These are phyloP conservation scores for Ophiostoma sp. DNA, from an alignment of 2,329 filamentous ascomycete genomes.

Conservation along the genomic window DNA sequence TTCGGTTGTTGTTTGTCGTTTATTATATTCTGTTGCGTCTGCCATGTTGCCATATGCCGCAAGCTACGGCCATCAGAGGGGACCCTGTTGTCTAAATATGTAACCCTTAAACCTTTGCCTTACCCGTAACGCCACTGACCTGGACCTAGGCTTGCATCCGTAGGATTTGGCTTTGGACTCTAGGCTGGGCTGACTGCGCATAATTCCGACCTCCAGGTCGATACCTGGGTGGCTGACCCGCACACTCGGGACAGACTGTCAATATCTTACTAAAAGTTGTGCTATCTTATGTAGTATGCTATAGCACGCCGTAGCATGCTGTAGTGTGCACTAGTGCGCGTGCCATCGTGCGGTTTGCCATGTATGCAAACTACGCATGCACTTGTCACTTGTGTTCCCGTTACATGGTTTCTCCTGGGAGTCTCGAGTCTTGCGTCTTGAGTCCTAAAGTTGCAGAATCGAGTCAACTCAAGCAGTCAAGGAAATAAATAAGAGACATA, in stretches of 20 bases:
- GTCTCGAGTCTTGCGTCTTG: background rate
- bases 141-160: background rate
- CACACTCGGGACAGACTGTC: slow-evolving; percentile 7
- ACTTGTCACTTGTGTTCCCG: background rate
- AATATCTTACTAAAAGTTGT: background rate
- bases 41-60: background rate
- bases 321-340: background rate
- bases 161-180: background rate
- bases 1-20: background rate
- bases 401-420: background rate
- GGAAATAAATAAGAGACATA: slow-evolving; percentile 11
- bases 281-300: no score
- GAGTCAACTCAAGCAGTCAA: background rate
- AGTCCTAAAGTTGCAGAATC: background rate
- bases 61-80: slow-evolving; percentile 2
- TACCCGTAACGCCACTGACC: slow-evolving; percentile 4
- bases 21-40: background rate
- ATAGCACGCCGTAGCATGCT: no score
- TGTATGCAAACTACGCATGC: background rate
- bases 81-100: background rate
- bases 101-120: background rate
- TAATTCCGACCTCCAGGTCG: background rate
- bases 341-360: background rate
- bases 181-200: background rate
- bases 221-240: background rate